Conservation (phyloP, 768 basidiomycete genomes). For the Porphyrellus cyaneotinctus region DNA sequence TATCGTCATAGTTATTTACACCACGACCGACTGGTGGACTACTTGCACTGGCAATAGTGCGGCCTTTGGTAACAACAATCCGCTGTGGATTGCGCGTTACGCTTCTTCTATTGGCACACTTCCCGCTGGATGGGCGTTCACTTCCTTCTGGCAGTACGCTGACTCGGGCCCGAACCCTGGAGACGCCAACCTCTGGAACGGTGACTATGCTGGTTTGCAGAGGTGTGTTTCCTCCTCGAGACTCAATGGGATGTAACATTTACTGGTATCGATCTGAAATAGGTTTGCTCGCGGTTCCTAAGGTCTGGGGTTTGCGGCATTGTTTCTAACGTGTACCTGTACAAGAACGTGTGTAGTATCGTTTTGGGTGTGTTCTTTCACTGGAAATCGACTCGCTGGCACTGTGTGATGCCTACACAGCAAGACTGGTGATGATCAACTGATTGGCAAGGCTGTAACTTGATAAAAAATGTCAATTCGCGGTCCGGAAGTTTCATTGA, state of each 20-base stretch:
- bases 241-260: neutral
- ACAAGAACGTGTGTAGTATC: neutral
- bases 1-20: conserved; percentile 47
- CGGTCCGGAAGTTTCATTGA: too few species aligned
- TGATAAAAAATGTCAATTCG: too few species aligned
- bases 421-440: too few species aligned
- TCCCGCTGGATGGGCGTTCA: conserved; percentile 54
- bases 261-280: neutral
- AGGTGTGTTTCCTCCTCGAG: conserved; percentile 24
- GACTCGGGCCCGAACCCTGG: conserved; percentile 54
- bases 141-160: conserved; percentile 61
- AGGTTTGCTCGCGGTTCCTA: conserved; percentile 22
- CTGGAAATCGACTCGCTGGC: too few species aligned
- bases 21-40: conserved; percentile 65
- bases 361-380: too few species aligned
- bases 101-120: conserved; percentile 47
- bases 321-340: neutral
- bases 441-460: too few species aligned
- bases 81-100: conserved; percentile 60
- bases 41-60: conserved; percentile 59
- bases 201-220: conserved; percentile 41
- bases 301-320: neutral
- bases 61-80: conserved; percentile 46
- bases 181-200: conserved; percentile 56
- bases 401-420: too few species aligned